Base-by-base conservation (phyloP, 495 filamentous ascomycete species). In the Lasiosphaeriaceae sp. region DNA sequence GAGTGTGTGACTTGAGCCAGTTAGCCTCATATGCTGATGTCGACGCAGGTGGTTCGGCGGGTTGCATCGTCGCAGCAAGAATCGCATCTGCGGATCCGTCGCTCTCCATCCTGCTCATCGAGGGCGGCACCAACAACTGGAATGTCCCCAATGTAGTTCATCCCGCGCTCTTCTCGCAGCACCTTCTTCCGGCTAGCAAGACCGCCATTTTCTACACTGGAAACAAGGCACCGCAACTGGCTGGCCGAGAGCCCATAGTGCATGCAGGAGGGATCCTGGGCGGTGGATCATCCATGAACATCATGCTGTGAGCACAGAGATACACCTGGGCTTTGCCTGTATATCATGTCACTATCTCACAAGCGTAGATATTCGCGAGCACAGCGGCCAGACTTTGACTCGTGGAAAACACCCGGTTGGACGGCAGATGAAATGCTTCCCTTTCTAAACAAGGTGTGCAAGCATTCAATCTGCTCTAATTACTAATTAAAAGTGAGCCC, bases 261-360 rank as follows among this genome's bases (percentile, higher is more conserved):
- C 76, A 77, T 0, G 65, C 69, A 5, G 84, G 82, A 12, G 80
- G 80, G 22, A 71, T 76, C 2, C 72, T 87, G 0, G 84, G 84
- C 31, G 84, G 84, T 17, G 83, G 83, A 14, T 79, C 74, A 0
- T 81, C 81, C 2, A 80, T 86, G 31, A 88, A 87, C 59, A 79
- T 81, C 53, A 79, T 82, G 77, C 77, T 80, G 68, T 75, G 39
- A 21, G 47, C 34, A 9, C 6, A n/a, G 6, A 2, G 1, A 12
- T 46, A 3, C 5, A 1, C 9, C 35, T 34, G 34, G 39, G 39
- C 5, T 3, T 23, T 1, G 6, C 11, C 29, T 22, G 21, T 2
- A 34, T 39, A 23, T 4, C 24, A 43, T 3, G 0, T 3, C n/a
- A 49, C 12, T 11, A 20, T 41, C 19, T 46, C 12, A 1, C 11